Evolutionary conservation across 345 rosid species (phyloP), one percentile per base, ranked within the genome.

Genomic region (Boechera retrofracta): DNA sequence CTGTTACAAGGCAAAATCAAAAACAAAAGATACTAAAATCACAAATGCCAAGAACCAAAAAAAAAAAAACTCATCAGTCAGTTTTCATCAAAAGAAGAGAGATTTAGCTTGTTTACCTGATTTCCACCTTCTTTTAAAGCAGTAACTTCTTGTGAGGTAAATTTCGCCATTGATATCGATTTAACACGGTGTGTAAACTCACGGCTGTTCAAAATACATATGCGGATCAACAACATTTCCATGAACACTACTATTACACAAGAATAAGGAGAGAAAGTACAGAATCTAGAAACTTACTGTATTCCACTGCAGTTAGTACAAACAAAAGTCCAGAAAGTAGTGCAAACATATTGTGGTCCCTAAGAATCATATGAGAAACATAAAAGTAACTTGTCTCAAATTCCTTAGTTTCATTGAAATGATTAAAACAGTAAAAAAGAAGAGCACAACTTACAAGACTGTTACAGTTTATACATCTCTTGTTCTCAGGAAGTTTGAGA

Each of bases 311-410:
- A 95, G 48, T 85, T 89, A 21, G 96, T 95, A 88, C 99, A 95
- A 68, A 95, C 87, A 55, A 95, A 93, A 55, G 96, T 91, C 93
- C 93, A 91, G 94, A 95, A 92, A 85, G 86, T 88, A 76, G 85
- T 89, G 87, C 98, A 95, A 73, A 93, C 99, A 87, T 95, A 95
- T 68, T 95, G 99, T 41, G 98, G 97, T 69, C 99, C 98, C 99
- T 94, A 91, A 72, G 11, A 63, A 63, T 6, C 6, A 54, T 29
- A 59, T 26, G 15, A 11, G 33, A 52, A 55, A 26, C 5, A 28
- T 4, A 21, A 41, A 53, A 44, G 13, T 33, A 10, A 38, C 16
- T 39, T 47, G 24, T 42, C 55, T 55, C 31, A 33, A 9, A 64
- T 10, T 28, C 41, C n/a, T 53, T 39, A 2, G 21, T 53, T 61